Percentiles rank a stretch among this genome's conserved stretches.
phyloP scores from a whole-genome alignment of 208 protist genomes.

The Porcisia deanei region DNA sequence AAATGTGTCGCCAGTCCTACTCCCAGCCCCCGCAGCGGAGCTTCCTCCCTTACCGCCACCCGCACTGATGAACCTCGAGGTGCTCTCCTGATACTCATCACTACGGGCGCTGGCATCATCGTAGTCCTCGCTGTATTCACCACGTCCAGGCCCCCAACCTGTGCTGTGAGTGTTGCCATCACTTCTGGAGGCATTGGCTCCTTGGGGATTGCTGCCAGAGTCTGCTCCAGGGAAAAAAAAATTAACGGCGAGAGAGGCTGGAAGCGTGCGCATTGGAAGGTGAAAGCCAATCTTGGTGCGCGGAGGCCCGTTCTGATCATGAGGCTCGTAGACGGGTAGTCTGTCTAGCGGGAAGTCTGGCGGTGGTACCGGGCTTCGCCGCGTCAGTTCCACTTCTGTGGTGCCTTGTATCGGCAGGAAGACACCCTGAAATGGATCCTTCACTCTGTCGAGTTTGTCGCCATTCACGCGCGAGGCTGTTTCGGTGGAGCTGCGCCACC shows the following conservation, averaged over 20 bases:
- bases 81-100: background rate
- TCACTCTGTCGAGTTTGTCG: background rate
- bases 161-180: background rate
- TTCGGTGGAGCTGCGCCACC: constrained; percentile 8
- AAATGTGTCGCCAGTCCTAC: background rate
- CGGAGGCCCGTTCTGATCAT: constrained; percentile 52
- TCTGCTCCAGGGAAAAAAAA: constrained; percentile 5
- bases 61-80: background rate
- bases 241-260: background rate
- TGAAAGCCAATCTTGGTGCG: constrained; percentile 31
- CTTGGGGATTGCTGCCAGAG: background rate
- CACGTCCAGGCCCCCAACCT: background rate
- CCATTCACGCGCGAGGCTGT: background rate
- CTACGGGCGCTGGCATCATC: background rate
- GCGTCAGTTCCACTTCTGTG: background rate
- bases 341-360: constrained; percentile 39
- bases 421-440: constrained; percentile 8
- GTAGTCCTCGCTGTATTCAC: background rate
- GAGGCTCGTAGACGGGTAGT: constrained; percentile 50
- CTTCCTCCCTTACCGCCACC: background rate
- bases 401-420: constrained; percentile 1
- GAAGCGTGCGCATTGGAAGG: constrained; percentile 20
- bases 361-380: background rate
- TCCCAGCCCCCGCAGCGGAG: background rate
- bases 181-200: background rate